Base-by-base conservation (phyloP, 495 filamentous ascomycete species). In the Xylaria scruposa region DNA sequence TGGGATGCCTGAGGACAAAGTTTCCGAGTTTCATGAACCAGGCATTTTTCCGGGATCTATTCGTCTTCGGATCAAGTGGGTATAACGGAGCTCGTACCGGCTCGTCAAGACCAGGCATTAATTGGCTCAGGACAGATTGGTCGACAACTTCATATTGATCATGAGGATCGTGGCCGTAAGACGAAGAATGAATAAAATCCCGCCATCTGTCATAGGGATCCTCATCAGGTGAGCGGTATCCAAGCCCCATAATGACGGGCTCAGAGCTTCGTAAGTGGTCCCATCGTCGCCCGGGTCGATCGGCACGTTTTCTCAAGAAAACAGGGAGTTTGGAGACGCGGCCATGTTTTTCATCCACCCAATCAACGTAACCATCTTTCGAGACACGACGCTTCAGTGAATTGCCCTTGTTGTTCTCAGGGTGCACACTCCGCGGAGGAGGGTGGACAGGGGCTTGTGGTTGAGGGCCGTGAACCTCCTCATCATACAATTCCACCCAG, bases 1-100 rank as follows among this genome's bases (percentile, higher is more conserved):
- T 90, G 21, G 97, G 93, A 74, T 94, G 94, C 72, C 89, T 86
- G 68, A 98, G 78, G 19, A 95, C 85, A 78, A 80, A 77, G 21
- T 81, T 75, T 76, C 79, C 83, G 33, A 83, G 42, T 61, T 84
- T 81, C 78, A 90, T 86, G 72, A 74, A 63, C 72, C 67, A 77
- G 12, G 74, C 71, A 26, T 71, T 72, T 71, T 86, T 75, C 87
- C 89, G 15, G 79, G 81, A 79, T 87, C 82, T 70, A 80, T 80
- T 36, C 64, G 33, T 70, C 70, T 74, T 78, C 19, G 74, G 64
- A 62, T 87, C 81, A 15, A 82, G 72, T 19, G 83, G 81, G 62
- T 90, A 82, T 88, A 91, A 91, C 19, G 90, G 90, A 56, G 68
- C 76, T 61, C 74, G 73, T 53, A 76, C 80, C 8, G 80, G 81